Conservation (phyloP, 2,329 filamentous ascomycete species). For the Trichocomaceae sp. region DNA sequence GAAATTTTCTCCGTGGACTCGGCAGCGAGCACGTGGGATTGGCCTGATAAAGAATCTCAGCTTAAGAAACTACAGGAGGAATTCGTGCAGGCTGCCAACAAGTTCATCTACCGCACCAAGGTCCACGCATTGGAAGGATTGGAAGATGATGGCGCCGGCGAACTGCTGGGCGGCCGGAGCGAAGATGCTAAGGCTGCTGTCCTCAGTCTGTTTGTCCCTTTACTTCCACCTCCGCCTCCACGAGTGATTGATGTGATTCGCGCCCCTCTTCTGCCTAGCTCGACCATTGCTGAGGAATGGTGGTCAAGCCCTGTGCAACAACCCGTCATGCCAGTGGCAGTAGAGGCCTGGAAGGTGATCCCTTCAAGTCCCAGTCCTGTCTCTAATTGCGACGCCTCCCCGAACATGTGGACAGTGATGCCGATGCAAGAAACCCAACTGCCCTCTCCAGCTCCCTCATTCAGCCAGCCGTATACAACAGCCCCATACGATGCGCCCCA, state of each 20-base stretch:
- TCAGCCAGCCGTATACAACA: slow-evolving; percentile 69
- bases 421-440: slow-evolving; percentile 62
- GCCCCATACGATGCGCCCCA: slow-evolving; percentile 53
- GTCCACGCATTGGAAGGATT: slow-evolving; percentile 86
- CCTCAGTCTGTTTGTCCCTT: slow-evolving; percentile 73
- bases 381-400: slow-evolving; percentile 64
- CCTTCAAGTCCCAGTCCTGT: slow-evolving; percentile 75
- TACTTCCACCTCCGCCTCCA: slow-evolving; percentile 76
- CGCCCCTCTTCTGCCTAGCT: slow-evolving; percentile 77
- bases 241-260: slow-evolving; percentile 85
- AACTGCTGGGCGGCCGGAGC: slow-evolving; percentile 83
- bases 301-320: slow-evolving; percentile 70
- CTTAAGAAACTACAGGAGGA: slow-evolving; percentile 96
- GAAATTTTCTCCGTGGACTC: slow-evolving; percentile 88
- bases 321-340: slow-evolving; percentile 51
- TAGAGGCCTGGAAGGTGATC: slow-evolving; percentile 85
- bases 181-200: slow-evolving; percentile 89
- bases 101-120: slow-evolving; percentile 87
- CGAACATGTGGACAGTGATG: slow-evolving; percentile 73
- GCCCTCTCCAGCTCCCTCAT: slow-evolving; percentile 72
- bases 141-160: slow-evolving; percentile 92
- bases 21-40: slow-evolving; percentile 82
- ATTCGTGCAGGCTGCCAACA: slow-evolving; percentile 94
- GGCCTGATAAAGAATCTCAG: slow-evolving; percentile 93
- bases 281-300: slow-evolving; percentile 64